These are phyloP conservation scores for Iberis pinnata DNA, from an alignment of 345 rosid genomes.

Conservation along the genomic window DNA sequence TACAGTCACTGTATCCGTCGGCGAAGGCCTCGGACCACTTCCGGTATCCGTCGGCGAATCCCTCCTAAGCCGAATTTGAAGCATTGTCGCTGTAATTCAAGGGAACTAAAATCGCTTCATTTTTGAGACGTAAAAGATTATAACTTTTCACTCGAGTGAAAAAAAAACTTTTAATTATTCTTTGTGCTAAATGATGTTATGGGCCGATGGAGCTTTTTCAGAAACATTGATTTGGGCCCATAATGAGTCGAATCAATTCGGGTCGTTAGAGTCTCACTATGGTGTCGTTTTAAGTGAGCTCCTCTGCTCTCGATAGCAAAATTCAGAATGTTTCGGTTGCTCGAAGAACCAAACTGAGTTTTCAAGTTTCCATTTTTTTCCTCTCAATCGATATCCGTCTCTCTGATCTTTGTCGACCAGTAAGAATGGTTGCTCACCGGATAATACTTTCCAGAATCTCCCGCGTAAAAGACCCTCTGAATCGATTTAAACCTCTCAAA, in stretches of 20 bases:
- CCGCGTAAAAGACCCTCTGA: neutral
- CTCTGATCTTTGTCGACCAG: neutral
- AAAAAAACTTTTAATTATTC: too few relatives aligned
- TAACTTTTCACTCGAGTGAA: too few relatives aligned
- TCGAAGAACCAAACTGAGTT: slow-evolving; percentile 1
- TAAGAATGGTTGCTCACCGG: slow-evolving; percentile 11
- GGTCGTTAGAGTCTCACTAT: too few relatives aligned
- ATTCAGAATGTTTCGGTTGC: neutral
- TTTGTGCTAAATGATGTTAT: too few relatives aligned
- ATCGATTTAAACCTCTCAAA: slow-evolving; percentile 20
- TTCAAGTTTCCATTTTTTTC: neutral
- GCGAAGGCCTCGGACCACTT: slow-evolving; percentile 45
- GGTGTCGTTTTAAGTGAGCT: neutral
- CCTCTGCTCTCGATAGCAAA: neutral
- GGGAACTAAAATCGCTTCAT: neutral
- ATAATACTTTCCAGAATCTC: slow-evolving; percentile 3
- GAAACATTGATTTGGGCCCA: neutral
- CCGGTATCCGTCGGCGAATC: slow-evolving; percentile 51
- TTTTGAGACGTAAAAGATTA: too few relatives aligned
- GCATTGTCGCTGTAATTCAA: slow-evolving; percentile 40
- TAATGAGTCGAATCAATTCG: neutral
- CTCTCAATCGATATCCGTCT: neutral
- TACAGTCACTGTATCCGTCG: slow-evolving; percentile 73
- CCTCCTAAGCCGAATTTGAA: slow-evolving; percentile 73
- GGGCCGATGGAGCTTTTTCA: too few relatives aligned